Base-by-base conservation (phyloP, 2,329 filamentous ascomycete species). In the Trichoderma aggressivum region DNA sequence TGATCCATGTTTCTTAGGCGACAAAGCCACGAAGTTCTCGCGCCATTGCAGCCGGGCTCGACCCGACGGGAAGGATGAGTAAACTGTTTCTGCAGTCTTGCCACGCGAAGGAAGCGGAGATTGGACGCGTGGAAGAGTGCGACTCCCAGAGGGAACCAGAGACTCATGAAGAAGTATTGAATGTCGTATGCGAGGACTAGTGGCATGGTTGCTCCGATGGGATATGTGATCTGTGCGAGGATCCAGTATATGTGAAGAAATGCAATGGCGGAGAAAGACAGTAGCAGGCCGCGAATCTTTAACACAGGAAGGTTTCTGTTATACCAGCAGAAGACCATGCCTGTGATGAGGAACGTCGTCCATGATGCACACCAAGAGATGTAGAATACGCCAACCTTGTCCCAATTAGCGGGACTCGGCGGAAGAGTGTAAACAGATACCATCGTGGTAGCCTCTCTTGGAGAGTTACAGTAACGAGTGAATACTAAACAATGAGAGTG, bases 161-260 rank as follows among this genome's bases (percentile, higher is more conserved):
- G 83, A 50, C 85, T 86, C 88, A 89, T 90, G 76, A 87, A 81
- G 82, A 87, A 89, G 75, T 85, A 90, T 74, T 88, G 86, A 4
- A 83, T 77, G 36, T 84, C 80, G 71, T 86, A 88, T 1, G 86
- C 80, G 16, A 78, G 65, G 1, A 82, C 75, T 1, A 80, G 68
- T 0, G 80, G 85, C 69, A 85, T 79, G 4, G 82, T 78, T 11
- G 80, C 61, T 8, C 83, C 82, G 30, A 84, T 77, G 12, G 81
- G 78, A n/a, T 84, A 82, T 24, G 81, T 81, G 68, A 85, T 75
- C 72, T 85, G 83, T 5, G 81, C 80, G 5, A 81, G 75, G 47
- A 81, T 75, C 81, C 81, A 83, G 73, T 82, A 83, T 5, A 74
- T 36, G 69, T 83, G 81, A 18, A 83, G 77, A 56, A 81, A 76